Conservation (phyloP, 2,329 filamentous ascomycete species). For the Stylonectria norvegica region DNA sequence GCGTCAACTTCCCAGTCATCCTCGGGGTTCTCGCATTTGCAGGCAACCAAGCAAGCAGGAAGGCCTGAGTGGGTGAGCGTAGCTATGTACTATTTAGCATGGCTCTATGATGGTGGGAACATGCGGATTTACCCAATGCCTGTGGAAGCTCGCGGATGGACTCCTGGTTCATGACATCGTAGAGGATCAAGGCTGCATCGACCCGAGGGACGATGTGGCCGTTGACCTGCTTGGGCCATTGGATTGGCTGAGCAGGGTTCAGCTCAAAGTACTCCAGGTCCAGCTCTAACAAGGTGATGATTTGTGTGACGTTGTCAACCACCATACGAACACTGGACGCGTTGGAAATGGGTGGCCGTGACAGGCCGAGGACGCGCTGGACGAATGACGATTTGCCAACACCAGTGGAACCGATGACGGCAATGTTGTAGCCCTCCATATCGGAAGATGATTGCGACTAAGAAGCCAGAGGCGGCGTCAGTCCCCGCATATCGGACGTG, state of each 20-base stretch:
- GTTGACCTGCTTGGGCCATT: slow-evolving; percentile 66
- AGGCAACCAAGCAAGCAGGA: slow-evolving; percentile 78
- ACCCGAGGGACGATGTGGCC: slow-evolving; percentile 70
- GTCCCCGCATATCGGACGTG: slow-evolving; percentile 16
- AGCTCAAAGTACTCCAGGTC: slow-evolving; percentile 64
- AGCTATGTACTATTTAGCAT: slow-evolving; percentile 45
- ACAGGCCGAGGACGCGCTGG: slow-evolving; percentile 57
- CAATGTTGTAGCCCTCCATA: slow-evolving; percentile 63
- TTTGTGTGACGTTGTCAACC: slow-evolving; percentile 55
- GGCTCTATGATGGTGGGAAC: neutral
- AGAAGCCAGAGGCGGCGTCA: slow-evolving; percentile 21
- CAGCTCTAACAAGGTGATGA: slow-evolving; percentile 62
- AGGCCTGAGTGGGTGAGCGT: slow-evolving; percentile 68
- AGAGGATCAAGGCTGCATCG: slow-evolving; percentile 80
- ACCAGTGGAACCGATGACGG: slow-evolving; percentile 62
- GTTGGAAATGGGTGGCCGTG: slow-evolving; percentile 50
- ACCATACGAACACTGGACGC: slow-evolving; percentile 55
- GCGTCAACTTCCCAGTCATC: slow-evolving; percentile 69
- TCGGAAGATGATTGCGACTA: slow-evolving; percentile 31
- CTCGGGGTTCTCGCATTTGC: slow-evolving; percentile 80
- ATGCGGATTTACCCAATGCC: slow-evolving; percentile 60
- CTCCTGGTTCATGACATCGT: slow-evolving; percentile 78
- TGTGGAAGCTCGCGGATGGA: slow-evolving; percentile 72
- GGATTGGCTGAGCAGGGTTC: slow-evolving; percentile 53
- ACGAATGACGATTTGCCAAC: slow-evolving; percentile 68